Evolutionary conservation across 805 yeast genomes (phyloP).

Genomic region (Candida maris): DNA sequence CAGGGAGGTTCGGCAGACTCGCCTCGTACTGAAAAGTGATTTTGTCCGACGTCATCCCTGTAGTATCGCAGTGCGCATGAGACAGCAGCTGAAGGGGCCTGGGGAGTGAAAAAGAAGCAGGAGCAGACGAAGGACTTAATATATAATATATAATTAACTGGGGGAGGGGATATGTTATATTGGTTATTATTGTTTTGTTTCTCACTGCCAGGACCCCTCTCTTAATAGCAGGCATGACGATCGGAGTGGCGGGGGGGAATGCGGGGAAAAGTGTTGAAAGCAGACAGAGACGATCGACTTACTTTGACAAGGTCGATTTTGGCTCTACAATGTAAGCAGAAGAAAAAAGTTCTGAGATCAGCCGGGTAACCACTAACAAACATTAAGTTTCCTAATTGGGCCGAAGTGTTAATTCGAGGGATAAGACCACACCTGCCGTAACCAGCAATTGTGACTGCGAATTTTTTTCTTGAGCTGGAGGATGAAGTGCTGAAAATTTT

Average conservation of each 20-base stretch:
- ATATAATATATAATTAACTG: too few relatives aligned
- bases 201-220: too few relatives aligned
- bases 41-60: conserved; percentile 11
- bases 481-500: conserved; percentile 3
- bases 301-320: neutral
- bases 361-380: conserved; percentile 21
- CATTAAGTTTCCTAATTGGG: conserved; percentile 27
- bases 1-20: conserved; percentile 54
- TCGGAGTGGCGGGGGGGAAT: conserved; percentile 1
- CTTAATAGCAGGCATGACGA: neutral
- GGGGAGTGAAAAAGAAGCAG: too few relatives aligned
- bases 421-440: conserved; percentile 17
- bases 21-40: conserved; percentile 40
- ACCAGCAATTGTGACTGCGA: conserved; percentile 21
- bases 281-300: neutral
- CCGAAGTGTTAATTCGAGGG: conserved; percentile 24
- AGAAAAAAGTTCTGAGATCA: too few relatives aligned
- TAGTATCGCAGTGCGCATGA: too few relatives aligned
- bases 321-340: neutral
- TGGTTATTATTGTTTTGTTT: too few relatives aligned
- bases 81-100: too few relatives aligned
- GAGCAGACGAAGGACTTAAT: too few relatives aligned
- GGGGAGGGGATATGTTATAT: too few relatives aligned
- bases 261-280: conserved; percentile 1
- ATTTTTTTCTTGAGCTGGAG: conserved; percentile 1